Percentiles rank a stretch among this genome's conserved stretches.
These are phyloP conservation scores for Arthrocladium fulminans DNA, from an alignment of 2,329 filamentous ascomycete species.

Conservation along the genomic window DNA sequence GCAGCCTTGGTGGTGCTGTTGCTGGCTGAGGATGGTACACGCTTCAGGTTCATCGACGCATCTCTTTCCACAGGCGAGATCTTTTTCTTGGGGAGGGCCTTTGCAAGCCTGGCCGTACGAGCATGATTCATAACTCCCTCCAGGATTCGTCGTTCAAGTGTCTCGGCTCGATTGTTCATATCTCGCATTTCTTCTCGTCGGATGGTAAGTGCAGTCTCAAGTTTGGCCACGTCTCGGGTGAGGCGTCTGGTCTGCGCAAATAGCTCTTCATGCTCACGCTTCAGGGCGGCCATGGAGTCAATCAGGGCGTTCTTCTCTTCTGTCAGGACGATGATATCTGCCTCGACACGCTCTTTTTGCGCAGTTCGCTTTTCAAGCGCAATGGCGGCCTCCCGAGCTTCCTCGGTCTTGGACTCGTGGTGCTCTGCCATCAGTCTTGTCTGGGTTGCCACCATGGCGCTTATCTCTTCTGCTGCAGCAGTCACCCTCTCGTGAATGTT, in stretches of 20 bases:
- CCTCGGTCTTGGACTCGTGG: conserved; percentile 67
- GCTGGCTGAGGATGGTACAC: conserved; percentile 39
- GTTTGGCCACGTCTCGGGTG: conserved; percentile 74
- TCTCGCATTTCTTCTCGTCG: conserved; percentile 82
- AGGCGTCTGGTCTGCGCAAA: conserved; percentile 69
- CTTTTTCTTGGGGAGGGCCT: conserved; percentile 33
- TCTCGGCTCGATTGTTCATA: conserved; percentile 84
- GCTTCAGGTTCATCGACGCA: conserved; percentile 45
- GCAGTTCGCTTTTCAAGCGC: conserved; percentile 67
- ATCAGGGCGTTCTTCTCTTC: conserved; percentile 57
- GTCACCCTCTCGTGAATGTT: conserved; percentile 83
- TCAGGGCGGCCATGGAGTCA: conserved; percentile 43
- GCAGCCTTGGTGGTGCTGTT: conserved; percentile 32
- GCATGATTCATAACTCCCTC: conserved; percentile 96
- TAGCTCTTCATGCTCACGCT: conserved; percentile 55
- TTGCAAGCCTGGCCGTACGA: conserved; percentile 59
- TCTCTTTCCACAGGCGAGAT: conserved; percentile 19
- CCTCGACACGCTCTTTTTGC: conserved; percentile 55
- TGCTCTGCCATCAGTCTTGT: conserved; percentile 66
- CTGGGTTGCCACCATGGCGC: conserved; percentile 69
- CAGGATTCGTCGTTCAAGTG: conserved; percentile 81
- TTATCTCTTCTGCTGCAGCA: conserved; percentile 73
- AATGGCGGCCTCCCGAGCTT: conserved; percentile 68
- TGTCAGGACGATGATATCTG: conserved; percentile 40
- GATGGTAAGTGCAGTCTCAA: conserved; percentile 82